phyloP scores from a whole-genome alignment of 352 stramenopile genomes.

The Phytophthora fragariaefolia region DNA sequence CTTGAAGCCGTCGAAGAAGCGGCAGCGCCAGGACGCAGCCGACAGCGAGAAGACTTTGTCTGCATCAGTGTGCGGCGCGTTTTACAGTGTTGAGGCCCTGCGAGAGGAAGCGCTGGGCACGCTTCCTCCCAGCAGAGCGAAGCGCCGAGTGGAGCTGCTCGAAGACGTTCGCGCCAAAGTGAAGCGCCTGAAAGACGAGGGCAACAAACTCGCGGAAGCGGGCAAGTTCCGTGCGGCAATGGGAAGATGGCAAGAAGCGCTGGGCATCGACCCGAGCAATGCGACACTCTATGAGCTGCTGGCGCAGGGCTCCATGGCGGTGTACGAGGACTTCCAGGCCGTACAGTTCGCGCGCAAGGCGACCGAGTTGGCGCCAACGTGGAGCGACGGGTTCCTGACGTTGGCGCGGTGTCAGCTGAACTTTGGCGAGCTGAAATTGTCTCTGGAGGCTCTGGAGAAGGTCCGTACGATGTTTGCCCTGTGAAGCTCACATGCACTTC shows the following conservation, averaged over 20 bases:
- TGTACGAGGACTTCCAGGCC: slow-evolving; percentile 80
- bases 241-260: slow-evolving; percentile 67
- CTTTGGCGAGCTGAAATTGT: slow-evolving; percentile 80
- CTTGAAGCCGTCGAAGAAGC: slow-evolving; percentile 41
- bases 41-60: not conserved
- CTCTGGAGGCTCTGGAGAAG: slow-evolving; percentile 52
- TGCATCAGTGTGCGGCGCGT: not conserved
- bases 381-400: slow-evolving; percentile 76
- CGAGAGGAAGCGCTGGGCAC: slow-evolving; percentile 1
- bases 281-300: slow-evolving; percentile 69
- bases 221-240: slow-evolving; percentile 71
- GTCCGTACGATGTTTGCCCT: slow-evolving; percentile 25
- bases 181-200: slow-evolving; percentile 75
- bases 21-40: slow-evolving; percentile 23
- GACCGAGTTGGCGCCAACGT: slow-evolving; percentile 57
- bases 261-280: slow-evolving; percentile 52
- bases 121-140: not conserved
- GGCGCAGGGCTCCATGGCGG: slow-evolving; percentile 72
- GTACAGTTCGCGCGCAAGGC: slow-evolving; percentile 71
- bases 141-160: slow-evolving; percentile 43
- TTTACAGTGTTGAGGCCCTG: slow-evolving; percentile 15
- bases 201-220: slow-evolving; percentile 77
- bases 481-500: not conserved
- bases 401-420: slow-evolving; percentile 78
- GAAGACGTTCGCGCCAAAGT: slow-evolving; percentile 65